These are phyloP conservation scores for Cercophora sp. DNA, from an alignment of 495 filamentous ascomycete species.

Conservation along the genomic window DNA sequence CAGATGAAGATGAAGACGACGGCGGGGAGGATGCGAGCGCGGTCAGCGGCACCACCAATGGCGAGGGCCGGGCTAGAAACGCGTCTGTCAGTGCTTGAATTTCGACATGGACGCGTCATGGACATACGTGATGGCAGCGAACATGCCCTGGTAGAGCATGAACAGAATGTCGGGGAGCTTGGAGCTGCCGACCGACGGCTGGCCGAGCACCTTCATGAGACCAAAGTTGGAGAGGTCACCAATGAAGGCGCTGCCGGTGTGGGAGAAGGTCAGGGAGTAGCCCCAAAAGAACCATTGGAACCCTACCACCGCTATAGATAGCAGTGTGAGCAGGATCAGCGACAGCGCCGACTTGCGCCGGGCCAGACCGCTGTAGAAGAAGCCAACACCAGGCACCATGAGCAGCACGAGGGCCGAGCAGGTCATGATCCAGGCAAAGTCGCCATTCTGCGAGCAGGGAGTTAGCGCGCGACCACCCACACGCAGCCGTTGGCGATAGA, in stretches of 20 bases:
- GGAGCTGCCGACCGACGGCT: constrained; percentile 75
- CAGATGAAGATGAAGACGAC: constrained; percentile 97
- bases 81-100: background rate
- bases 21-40: constrained; percentile 90
- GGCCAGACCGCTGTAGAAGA: constrained; percentile 99
- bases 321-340: constrained; percentile 93
- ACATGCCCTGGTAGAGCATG: constrained; percentile 97
- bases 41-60: constrained; percentile 86
- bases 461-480: constrained; percentile 3
- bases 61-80: constrained; percentile 68
- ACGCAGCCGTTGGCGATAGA: background rate
- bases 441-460: constrained; percentile 44
- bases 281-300: constrained; percentile 99
- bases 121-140: constrained; percentile 76
- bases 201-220: constrained; percentile 72
- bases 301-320: constrained; percentile 83
- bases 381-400: constrained; percentile 98
- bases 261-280: constrained; percentile 89
- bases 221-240: constrained; percentile 85
- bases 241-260: constrained; percentile 76
- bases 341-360: constrained; percentile 92
- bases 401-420: constrained; percentile 86
- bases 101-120: background rate
- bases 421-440: constrained; percentile 89
- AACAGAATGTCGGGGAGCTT: constrained; percentile 88